Evolutionary conservation across 2,329 filamentous ascomycete species (phyloP), one percentile per base, ranked within the genome.

Genomic region (Lachnellula willkommii): DNA sequence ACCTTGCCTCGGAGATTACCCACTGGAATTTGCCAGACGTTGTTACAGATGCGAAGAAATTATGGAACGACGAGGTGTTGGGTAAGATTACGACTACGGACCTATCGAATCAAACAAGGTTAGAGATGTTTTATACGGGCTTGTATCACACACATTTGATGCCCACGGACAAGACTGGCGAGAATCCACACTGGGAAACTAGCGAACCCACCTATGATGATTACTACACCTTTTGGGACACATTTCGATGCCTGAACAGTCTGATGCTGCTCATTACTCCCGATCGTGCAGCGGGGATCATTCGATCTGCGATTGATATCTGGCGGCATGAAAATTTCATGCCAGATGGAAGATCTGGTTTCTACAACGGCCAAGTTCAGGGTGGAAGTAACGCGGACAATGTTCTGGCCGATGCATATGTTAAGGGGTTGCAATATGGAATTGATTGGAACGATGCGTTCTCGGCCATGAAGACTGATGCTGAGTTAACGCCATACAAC

Each of bases 381-480:
- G 85, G 84, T 7, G 86, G 86, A 9, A 84, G 79, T 20, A 88
- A 88, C 63, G 79, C 81, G 3, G 86, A 89, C 67, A 88, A 86
- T 54, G 79, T 89, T 3, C 77, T 89, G n/a, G 85, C 85, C 3
- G 86, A 89, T 64, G 86, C 85, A 0, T 89, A 82, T 58, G 76
- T 87, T 42, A 89, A 89, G 68, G 83, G 84, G 0, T 77, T 88
- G 3, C 40, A 48, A 42, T 82, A 80, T 5, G 73, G 72, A 3
- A 73, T 89, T 46, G 73, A 89, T 68, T 89, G 85, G 86, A 71
- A 75, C 5, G 78, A 80, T 50, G 83, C 76, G 4, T 84, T 45
- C 42, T 17, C 20, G 20, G 81, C 84, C 47, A 84, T 87, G 82
- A 71, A 80, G 17, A 84, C 79, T 36, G 79, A 89, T 60, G 85